Evolutionary conservation across 2,329 filamentous ascomycete species (phyloP), one percentile per base, ranked within the genome.

Genomic region (Tolypocladium inflatum): DNA sequence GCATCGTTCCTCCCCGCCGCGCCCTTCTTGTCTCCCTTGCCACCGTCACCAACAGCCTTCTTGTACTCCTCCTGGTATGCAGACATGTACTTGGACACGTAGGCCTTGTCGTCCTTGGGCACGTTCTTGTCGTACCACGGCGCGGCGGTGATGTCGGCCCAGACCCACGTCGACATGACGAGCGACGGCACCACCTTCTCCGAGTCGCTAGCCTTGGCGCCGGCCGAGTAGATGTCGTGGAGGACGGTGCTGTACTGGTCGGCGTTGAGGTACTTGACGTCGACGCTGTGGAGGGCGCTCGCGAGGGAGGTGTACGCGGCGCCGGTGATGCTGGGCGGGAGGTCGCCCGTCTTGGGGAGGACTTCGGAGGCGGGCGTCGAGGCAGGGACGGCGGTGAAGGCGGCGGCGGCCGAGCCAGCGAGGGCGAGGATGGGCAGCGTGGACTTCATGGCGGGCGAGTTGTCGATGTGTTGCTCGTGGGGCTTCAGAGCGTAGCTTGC

Each of bases 211-310:
- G 62, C 60, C 30, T 57, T 57, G 42, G 62, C 62, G 38, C 59
- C 62, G 37, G 60, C 62, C 39, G 60, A 58, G 55, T 52, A 61
- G 39, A 62, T 57, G 59, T 63, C 56, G 19, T 54, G 55, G 52
- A 56, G 54, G 41, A 63, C 57, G 21, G 61, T 59, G 21, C 52
- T 56, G 55, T 52, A 62, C 38, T 53, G 42, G 2, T 52, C 30
- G 41, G 55, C 55, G 54, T 57, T 56, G 45, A 17, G 45, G 52
- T 58, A 63, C 37, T 54, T 55, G 15, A 38, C 26, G 3, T 63
- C 57, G 48, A 61, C 60, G 17, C 58, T 48, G 45, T 48, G 23
- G 23, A 48, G 45, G 13, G 45, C 45, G 45, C 45, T 48, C 11
- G 45, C 45, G 23, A 48, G 45, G 45, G 23, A 48, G 3, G 45